Evolutionary conservation across 1,139 yeast species (phyloP).

Genomic region (Scheffersomyces lignicola): DNA sequence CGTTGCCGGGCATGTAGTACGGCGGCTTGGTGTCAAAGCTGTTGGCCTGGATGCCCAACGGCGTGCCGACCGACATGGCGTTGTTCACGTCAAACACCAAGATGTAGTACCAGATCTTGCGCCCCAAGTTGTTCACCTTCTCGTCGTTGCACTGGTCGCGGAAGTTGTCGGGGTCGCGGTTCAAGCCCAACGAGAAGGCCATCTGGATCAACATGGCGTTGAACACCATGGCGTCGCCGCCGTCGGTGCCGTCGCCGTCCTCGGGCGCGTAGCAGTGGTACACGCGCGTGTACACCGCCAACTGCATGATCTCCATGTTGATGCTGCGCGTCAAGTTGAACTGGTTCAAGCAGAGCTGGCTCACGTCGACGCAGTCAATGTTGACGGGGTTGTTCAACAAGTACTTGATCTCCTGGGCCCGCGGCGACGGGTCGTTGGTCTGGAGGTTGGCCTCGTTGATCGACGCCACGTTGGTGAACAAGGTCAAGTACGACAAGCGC

Average conservation of each 20-base stretch:
- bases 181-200: constrained; percentile 46
- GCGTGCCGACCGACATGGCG: constrained; percentile 40
- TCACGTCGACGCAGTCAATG: constrained; percentile 32
- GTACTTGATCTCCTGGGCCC: constrained; percentile 23
- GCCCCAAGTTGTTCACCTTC: constrained; percentile 27
- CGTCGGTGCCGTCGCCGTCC: constrained; percentile 50
- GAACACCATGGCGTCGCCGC: constrained; percentile 44
- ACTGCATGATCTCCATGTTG: constrained; percentile 51
- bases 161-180: constrained; percentile 39
- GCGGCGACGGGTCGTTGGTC: constrained; percentile 21
- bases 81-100: constrained; percentile 38
- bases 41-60: constrained; percentile 26
- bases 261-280: constrained; percentile 49
- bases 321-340: constrained; percentile 37
- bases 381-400: constrained; percentile 31
- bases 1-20: constrained; percentile 28
- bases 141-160: constrained; percentile 21
- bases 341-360: constrained; percentile 37
- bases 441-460: constrained; percentile 29
- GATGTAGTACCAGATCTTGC: constrained; percentile 36
- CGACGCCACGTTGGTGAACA: constrained; percentile 30
- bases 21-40: constrained; percentile 39
- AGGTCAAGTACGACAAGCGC: constrained; percentile 30
- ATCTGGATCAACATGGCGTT: constrained; percentile 39
- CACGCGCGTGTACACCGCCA: constrained; percentile 37